These are phyloP conservation scores for Aspergillus cejpii DNA, from an alignment of 2,329 filamentous ascomycete genomes.

Conservation along the genomic window DNA sequence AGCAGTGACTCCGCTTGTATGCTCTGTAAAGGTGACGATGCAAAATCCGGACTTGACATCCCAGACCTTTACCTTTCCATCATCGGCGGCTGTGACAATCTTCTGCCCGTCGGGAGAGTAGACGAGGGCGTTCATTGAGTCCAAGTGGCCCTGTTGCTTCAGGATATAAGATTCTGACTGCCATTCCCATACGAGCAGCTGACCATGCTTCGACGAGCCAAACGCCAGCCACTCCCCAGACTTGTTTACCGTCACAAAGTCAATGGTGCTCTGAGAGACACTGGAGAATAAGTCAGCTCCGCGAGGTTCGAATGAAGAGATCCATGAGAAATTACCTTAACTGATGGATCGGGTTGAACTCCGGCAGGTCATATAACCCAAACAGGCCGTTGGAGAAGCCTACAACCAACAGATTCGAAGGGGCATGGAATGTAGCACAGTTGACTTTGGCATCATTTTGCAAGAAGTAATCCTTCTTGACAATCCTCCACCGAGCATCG, in stretches of 20 bases:
- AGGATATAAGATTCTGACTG: conserved; percentile 98
- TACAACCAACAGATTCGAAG: conserved; percentile 85
- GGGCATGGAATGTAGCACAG: conserved; percentile 82
- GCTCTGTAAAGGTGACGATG: conserved; percentile 95
- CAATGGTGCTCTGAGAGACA: conserved; percentile 94
- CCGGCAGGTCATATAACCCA: conserved; percentile 88
- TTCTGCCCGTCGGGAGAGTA: conserved; percentile 92
- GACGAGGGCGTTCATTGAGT: conserved; percentile 85
- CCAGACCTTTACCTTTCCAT: conserved; percentile 98
- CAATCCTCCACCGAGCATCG: conserved; percentile 81
- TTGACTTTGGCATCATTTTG: conserved; percentile 80
- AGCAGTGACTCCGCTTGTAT: conserved; percentile 83
- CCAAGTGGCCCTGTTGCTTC: conserved; percentile 96
- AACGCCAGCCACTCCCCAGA: conserved; percentile 96
- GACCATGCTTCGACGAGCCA: conserved; percentile 87
- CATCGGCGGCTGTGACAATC: conserved; percentile 88
- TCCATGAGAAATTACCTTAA: conserved; percentile 41
- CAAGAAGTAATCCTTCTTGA: conserved; percentile 88
- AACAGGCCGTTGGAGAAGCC: conserved; percentile 95
- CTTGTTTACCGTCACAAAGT: conserved; percentile 88
- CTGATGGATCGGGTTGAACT: conserved; percentile 92
- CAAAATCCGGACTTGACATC: conserved; percentile 95
- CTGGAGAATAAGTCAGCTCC: conserved; percentile 45
- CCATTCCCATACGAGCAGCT: conserved; percentile 99
- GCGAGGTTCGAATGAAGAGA: neutral